Percentiles rank a stretch among this genome's conserved stretches.
These are phyloP conservation scores for Aureobasidium sp. DNA, from an alignment of 2,329 filamentous ascomycete genomes.

Conservation along the genomic window DNA sequence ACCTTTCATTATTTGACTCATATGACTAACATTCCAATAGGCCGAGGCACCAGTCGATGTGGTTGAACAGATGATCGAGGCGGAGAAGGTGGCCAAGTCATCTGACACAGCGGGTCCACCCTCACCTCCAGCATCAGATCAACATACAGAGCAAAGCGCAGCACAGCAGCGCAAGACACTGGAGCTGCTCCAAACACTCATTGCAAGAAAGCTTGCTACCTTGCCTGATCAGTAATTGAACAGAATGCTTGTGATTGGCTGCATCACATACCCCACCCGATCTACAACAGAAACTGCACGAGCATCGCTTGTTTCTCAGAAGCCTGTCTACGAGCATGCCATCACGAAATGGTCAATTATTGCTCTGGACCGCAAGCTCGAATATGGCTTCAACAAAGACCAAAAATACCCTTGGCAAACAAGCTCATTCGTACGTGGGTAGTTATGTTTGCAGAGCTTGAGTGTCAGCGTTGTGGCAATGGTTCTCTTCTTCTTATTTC, in stretches of 20 bases:
- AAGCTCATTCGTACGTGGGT: background rate
- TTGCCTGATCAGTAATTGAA: constrained; percentile 6
- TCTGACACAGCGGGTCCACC: constrained; percentile 16
- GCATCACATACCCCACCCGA: background rate
- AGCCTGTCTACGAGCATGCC: background rate
- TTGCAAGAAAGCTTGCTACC: constrained; percentile 26
- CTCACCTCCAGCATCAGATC: constrained; percentile 20
- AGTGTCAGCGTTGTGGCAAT: background rate
- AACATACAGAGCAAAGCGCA: constrained; percentile 24
- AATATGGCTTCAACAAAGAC: background rate
- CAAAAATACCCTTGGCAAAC: no score
- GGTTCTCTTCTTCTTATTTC: background rate
- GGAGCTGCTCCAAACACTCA: constrained; percentile 30
- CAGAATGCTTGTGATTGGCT: no score
- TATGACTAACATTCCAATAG: constrained; percentile 26
- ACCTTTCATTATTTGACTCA: constrained; percentile 17
- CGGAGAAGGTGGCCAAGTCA: constrained; percentile 20
- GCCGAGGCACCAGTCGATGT: constrained; percentile 37
- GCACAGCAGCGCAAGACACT: constrained; percentile 30
- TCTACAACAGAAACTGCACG: background rate
- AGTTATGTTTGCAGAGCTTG: background rate
- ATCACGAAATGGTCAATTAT: background rate
- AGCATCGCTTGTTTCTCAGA: background rate
- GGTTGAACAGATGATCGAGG: constrained; percentile 32
- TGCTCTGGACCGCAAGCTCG: background rate